Evolutionary conservation across 352 stramenopile genomes (phyloP), one percentile per base, ranked within the genome.

Genomic region (Phytopythium aichiense): DNA sequence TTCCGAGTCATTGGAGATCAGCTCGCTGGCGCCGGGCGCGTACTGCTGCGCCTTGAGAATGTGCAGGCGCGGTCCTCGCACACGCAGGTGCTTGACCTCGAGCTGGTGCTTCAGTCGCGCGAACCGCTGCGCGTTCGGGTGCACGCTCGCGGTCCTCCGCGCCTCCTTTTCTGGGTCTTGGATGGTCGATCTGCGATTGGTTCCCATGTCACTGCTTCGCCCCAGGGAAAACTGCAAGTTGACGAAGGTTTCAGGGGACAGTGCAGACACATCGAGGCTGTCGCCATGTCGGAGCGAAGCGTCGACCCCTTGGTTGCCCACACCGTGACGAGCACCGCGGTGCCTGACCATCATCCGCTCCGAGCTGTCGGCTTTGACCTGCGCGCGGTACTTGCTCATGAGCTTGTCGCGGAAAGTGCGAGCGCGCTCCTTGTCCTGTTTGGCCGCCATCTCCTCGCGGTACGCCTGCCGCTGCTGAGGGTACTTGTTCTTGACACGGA

Each of bases 371-470:
- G 74, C 59, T 58, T 88, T 79, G 37, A 81, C 84, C 56, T 73
- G 65, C 5, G 73, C 60, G 2, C 81, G 73, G 66, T 91, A 91
- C 59, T 87, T 88, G 52, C 38, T 51, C 46, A 91, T 72, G 49
- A 91, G 56, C n/a, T 69, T 74, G 16, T 76, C 62, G 15, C 77
- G 75, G 37, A 87, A 85, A 11, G 55, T 63, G 11, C 72, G 56
- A 9, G 69, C 62, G 9, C 68, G 65, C 13, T 70, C 52, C 40
- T 72, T 59, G 28, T 79, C 56, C 13, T 65, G 61, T 7, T 67
- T 65, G 0, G 56, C 53, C 5, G 35, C 43, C n/a, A 72, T 66
- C 60, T 80, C 66, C 28, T 74, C 63, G 11, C 66, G 55, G 54
- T 91, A 89, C 23, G 54, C 61, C 42, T 71, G 66, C 0, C 72